Base-by-base conservation (phyloP, 1,284 basidiomycete species). In the Neonothopanus nambi region DNA sequence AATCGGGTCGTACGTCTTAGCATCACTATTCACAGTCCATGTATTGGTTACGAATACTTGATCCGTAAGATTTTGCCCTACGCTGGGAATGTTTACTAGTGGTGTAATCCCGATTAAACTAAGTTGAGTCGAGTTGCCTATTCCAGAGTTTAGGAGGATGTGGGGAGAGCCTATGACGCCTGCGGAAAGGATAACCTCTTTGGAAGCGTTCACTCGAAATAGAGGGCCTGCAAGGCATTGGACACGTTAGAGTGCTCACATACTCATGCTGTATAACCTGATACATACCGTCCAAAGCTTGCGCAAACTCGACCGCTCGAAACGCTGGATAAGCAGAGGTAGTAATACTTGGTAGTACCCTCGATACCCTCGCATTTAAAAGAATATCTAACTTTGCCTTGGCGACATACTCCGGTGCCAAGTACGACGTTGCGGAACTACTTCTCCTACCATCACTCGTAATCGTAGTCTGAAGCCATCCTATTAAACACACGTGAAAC, bases 21-120 rank as follows among this genome's bases (percentile, higher is more conserved):
- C 57, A n/a, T n/a, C n/a, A 2, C 54, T 26, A 42, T 61, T 64
- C 18, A 61, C 61, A 12, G 51, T 43, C 49, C 55, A 64, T 38
- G 44, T 51, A 39, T 50, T 55, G 0, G 38, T 20, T 15, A 50
- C 55, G 5, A 57, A 55, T 13, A 63, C 56, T 35, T 67, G 65
- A 53, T 76, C 74, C 54, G 65, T 62, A 28, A 75, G 50, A 47
- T 72, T 72, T 40, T 61, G n/a, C 1, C 67, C 68, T 13, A 70
- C 70, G 9, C 61, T 66, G 30, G 62, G 60, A 6, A 70, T 57
- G 38, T 66, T 47, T 13, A 66, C 46, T 12, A 66, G 38, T 8
- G 60, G 49, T 6, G 33, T 37, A 45, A 72, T 66, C 0, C 64
- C 65, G 21, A 69, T 57, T 0, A 60, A 35, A 0, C 43, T 48